These are phyloP conservation scores for Leccinum pellstonianum DNA, from an alignment of 768 basidiomycete species.

Conservation along the genomic window DNA sequence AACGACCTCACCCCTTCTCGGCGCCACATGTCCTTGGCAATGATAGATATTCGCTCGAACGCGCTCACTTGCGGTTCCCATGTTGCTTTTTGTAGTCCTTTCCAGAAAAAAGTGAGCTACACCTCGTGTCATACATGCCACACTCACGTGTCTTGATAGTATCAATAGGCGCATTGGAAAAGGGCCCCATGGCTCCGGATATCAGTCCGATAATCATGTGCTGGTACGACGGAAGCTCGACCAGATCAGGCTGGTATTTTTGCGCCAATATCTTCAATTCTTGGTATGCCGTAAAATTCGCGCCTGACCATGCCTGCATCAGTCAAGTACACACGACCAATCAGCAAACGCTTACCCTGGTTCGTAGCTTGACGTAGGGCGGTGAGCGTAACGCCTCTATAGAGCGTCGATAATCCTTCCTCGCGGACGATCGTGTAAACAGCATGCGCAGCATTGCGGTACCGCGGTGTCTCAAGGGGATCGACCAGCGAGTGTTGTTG, in stretches of 20 bases:
- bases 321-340: neutral
- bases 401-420: constrained; percentile 82
- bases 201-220: constrained; percentile 94
- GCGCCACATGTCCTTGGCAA: constrained; percentile 91
- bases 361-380: constrained; percentile 97
- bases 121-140: neutral
- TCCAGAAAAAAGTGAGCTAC: neutral
- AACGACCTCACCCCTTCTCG: constrained; percentile 87
- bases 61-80: constrained; percentile 74
- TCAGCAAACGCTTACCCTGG: constrained; percentile 59
- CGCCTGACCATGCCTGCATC: constrained; percentile 47
- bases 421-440: constrained; percentile 92
- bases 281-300: constrained; percentile 98
- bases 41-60: constrained; percentile 72
- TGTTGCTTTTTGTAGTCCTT: constrained; percentile 84
- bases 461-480: constrained; percentile 89
- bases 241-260: constrained; percentile 70
- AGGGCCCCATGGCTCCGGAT: constrained; percentile 97
- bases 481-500: constrained; percentile 97
- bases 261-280: constrained; percentile 88
- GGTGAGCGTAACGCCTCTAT: constrained; percentile 91
- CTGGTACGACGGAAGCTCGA: constrained; percentile 89
- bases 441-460: constrained; percentile 95
- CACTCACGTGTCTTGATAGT: constrained; percentile 89
- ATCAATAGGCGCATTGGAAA: constrained; percentile 95